Base-by-base conservation (phyloP, 2,329 filamentous ascomycete genomes). In the Paraphaeosphaeria minitans region DNA sequence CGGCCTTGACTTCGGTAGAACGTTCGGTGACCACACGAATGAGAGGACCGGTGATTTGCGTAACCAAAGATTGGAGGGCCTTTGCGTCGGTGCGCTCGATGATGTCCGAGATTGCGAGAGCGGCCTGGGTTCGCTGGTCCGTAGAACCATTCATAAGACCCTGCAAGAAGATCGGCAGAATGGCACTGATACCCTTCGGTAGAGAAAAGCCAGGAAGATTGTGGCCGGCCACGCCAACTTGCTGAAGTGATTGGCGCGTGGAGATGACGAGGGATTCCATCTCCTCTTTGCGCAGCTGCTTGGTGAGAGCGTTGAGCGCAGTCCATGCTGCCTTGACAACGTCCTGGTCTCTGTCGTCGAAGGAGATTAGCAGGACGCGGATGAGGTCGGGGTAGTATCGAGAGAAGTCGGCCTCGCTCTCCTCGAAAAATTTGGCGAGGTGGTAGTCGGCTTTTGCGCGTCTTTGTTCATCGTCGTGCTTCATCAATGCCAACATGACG, bases 11-110 rank as follows among this genome's bases (percentile, higher is more conserved):
- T 53, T 99, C 96, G 2, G 93, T 93, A 2, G 95, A 97, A 62
- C 94, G 88, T 77, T 99, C 95, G 5, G 95, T 97, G 19, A 99
- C 93, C 22, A 98, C 94, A 85, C 95, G 91, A 77, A 99, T 99
- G 55, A 99, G 86, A 22, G 96, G 95, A 74, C 95, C 95, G 5
- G 96, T 98, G 68, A 99, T 97, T 73, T 97, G 93, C 31, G 94
- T 97, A 60, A 99, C 95, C 71, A 96, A 98, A 8, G 93, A 92
- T 78, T 95, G 96, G 62, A 99, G 82, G 21, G 93, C 89, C 59
- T 93, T 89, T 66, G 92, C 87, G 76, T 89, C 94, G 27, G 95
- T 96, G 58, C 95, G 88, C 79, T 98, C 95, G 64, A 98, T 90
- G 66, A 99, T 91, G 74, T 99, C 96, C 2, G 93, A 96, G 67